Conservation (phyloP, 768 basidiomycete genomes). For the Tephrocybe sp. region DNA sequence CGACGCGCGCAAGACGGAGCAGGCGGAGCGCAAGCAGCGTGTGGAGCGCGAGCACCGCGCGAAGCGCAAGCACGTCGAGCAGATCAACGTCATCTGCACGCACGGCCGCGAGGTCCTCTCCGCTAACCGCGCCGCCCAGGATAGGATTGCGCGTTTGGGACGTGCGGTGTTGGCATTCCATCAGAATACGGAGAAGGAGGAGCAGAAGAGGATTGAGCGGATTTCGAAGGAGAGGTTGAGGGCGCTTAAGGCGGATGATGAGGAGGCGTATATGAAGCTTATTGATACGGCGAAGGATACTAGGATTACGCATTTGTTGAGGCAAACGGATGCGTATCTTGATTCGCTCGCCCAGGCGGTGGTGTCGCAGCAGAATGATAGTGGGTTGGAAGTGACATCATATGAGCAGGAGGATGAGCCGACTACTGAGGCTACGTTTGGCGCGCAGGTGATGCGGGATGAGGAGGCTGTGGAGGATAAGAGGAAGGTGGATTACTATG, state of each 20-base stretch:
- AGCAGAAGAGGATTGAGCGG: slow-evolving; percentile 94
- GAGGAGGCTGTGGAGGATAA: slow-evolving; percentile 62
- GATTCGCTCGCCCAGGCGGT: slow-evolving; percentile 95
- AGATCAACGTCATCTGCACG: slow-evolving; percentile 79
- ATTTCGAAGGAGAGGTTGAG: slow-evolving; percentile 97
- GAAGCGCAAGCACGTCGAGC: slow-evolving; percentile 95
- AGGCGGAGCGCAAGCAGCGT: slow-evolving; percentile 87
- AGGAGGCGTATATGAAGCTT: slow-evolving; percentile 99
- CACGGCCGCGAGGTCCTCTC: slow-evolving; percentile 77
- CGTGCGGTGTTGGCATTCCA: slow-evolving; percentile 84
- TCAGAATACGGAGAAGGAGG: slow-evolving; percentile 91
- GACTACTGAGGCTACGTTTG: slow-evolving; percentile 86
- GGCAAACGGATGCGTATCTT: slow-evolving; percentile 93
- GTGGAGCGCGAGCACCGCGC: slow-evolving; percentile 90
- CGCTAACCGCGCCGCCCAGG: slow-evolving; percentile 61
- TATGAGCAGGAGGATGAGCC: slow-evolving; percentile 72
- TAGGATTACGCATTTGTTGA: slow-evolving; percentile 92
- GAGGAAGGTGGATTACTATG: slow-evolving; percentile 91
- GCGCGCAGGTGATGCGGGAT: slow-evolving; percentile 57
- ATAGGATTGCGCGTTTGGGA: slow-evolving; percentile 71
- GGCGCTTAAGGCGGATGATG: slow-evolving; percentile 96
- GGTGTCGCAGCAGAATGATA: slow-evolving; percentile 84
- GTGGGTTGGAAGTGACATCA: slow-evolving; percentile 43
- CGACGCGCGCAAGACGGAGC: slow-evolving; percentile 87
- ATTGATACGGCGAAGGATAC: slow-evolving; percentile 99